Base-by-base conservation (phyloP, 768 basidiomycete genomes). In the Kwoniella mangroviensis region DNA sequence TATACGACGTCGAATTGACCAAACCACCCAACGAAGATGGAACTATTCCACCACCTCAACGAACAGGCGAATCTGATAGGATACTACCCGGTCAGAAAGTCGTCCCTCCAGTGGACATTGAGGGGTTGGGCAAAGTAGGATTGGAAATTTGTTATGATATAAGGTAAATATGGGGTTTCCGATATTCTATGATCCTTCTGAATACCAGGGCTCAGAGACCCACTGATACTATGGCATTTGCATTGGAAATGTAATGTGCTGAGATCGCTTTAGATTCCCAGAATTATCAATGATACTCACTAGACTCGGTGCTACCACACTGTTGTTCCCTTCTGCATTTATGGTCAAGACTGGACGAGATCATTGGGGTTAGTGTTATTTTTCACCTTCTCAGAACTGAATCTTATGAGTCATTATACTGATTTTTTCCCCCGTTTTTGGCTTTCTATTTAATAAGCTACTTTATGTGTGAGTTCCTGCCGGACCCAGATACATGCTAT, bases 131-230 rank as follows among this genome's bases (percentile, higher is more conserved):
- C 17, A 74, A 74, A 22, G 63, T 82, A 49, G 81, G 79, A 1
- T 55, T 80, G 26, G 77, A 80, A 71, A 80, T 82, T 34, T 82
- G 81, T 62, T 82, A 82, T 60, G 81, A 82, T 63, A 73, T 82
- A 17, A 63, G 81, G 71, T 75, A 34, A 34, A 1, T 34, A 34
- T 34, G 9, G 34, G 6, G 6, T 34, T 34, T 34, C 34, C 34
- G 34, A 34, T 34, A 34, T 7, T 7, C 34, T 34, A 34, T 1
- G 6, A 34, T 34, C 34, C 34, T 34, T 34, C 34, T 34, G 34
- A 34, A 34, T 7, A 34, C 34, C 34, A 34, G 34, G 34, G 34
- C 34, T 34, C 9, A 34, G 4, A 34, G 34, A 34, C 34, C 34
- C 34, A 34, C 34, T 34, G 9, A 34, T 34, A 34, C 6, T 28